These are phyloP conservation scores for Globisporangium cederbergense DNA, from an alignment of 352 stramenopile genomes.

Conservation along the genomic window DNA sequence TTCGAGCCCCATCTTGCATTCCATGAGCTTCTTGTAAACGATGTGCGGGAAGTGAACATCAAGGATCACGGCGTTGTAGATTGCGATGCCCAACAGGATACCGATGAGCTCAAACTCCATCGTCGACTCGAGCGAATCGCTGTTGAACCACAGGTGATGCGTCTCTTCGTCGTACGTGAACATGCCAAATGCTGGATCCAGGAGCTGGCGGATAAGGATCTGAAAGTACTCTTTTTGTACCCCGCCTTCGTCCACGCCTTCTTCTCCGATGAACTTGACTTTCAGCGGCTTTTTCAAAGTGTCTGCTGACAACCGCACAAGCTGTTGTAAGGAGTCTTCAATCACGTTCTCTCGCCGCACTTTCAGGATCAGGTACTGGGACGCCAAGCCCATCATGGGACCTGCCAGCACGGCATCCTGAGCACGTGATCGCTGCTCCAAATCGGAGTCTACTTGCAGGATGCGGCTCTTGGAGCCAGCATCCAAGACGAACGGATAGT, in stretches of 20 bases:
- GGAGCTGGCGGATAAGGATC: constrained; percentile 67
- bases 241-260: constrained; percentile 77
- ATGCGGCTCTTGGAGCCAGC: constrained; percentile 76
- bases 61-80: constrained; percentile 85
- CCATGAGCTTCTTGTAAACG: constrained; percentile 85
- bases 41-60: constrained; percentile 78
- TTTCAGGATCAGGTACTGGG: constrained; percentile 61
- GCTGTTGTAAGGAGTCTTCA: constrained; percentile 66
- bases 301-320: constrained; percentile 58
- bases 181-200: constrained; percentile 78
- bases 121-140: constrained; percentile 70
- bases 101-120: constrained; percentile 88
- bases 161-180: constrained; percentile 78
- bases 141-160: constrained; percentile 75
- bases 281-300: constrained; percentile 79
- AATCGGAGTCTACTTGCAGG: constrained; percentile 71
- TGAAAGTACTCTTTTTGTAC: constrained; percentile 86
- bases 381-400: constrained; percentile 28
- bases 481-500: constrained; percentile 78
- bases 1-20: constrained; percentile 38
- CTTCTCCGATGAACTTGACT: constrained; percentile 81
- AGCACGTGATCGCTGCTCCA: constrained; percentile 57
- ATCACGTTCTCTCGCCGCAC: constrained; percentile 75
- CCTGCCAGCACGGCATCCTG: constrained; percentile 54
- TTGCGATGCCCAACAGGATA: constrained; percentile 72